These are phyloP conservation scores for Gentiana dahurica DNA, from an alignment of 257 asterid genomes.

Conservation along the genomic window DNA sequence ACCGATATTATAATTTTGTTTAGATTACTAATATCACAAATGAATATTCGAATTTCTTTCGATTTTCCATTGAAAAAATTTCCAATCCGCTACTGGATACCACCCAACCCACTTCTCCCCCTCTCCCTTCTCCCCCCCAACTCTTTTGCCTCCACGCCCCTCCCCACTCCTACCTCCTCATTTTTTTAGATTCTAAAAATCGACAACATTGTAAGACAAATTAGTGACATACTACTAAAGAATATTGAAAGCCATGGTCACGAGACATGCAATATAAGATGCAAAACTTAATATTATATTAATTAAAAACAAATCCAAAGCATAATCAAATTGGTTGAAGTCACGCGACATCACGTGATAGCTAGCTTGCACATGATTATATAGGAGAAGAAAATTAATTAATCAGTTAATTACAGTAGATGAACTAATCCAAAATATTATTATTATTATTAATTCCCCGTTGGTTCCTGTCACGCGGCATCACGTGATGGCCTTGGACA, in stretches of 20 bases:
- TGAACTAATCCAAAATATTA: no score
- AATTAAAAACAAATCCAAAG: constrained; percentile 14
- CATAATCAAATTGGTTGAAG: constrained; percentile 30
- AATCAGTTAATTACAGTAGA: no score
- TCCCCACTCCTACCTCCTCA: not conserved
- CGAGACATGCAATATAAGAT: constrained; percentile 31
- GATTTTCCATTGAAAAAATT: not conserved
- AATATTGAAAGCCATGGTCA: constrained; percentile 27
- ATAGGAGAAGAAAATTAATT: not conserved
- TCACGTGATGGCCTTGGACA: constrained; percentile 49
- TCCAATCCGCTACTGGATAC: not conserved
- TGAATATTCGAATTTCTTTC: no score
- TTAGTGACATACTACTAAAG: constrained; percentile 16
- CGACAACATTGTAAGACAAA: constrained; percentile 36
- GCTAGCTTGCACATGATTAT: constrained; percentile 10
- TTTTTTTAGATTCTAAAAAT: constrained; percentile 35
- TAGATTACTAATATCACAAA: no score
- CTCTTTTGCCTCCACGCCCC: constrained; percentile 14
- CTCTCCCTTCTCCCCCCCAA: not conserved
- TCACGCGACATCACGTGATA: constrained; percentile 79
- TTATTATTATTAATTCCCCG: constrained; percentile 12
- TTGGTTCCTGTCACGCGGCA: constrained; percentile 56
- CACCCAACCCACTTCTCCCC: not conserved
- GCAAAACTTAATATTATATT: not conserved
- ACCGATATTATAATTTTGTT: no score